A percentile compares a stretch with the other conserved stretches of the same genome.
These are phyloP conservation scores for Xylaria intraflava DNA, from an alignment of 495 filamentous ascomycete species.

Conservation along the genomic window DNA sequence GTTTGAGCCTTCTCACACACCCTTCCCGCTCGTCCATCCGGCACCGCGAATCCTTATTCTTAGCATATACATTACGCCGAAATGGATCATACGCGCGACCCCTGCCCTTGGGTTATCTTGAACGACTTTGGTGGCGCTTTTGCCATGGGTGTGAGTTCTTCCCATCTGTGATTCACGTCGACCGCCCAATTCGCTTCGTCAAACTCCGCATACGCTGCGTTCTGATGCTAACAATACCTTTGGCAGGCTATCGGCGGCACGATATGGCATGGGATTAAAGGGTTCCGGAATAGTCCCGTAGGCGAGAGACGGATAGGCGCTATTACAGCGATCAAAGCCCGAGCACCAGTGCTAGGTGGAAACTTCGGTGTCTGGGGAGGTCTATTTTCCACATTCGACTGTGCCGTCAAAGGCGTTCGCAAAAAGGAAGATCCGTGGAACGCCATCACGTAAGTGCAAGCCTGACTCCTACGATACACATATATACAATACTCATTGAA, in stretches of 20 bases:
- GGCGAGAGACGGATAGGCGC: conserved; percentile 94
- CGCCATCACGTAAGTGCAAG: conserved; percentile 52
- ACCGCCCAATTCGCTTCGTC: background rate
- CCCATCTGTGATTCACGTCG: background rate
- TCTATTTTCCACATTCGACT: conserved; percentile 89
- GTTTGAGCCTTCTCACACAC: background rate
- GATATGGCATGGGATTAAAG: conserved; percentile 98
- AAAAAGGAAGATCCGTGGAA: conserved; percentile 98
- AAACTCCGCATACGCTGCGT: background rate
- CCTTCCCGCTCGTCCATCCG: background rate
- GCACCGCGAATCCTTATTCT: background rate
- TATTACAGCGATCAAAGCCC: conserved; percentile 92
- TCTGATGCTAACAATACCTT: conserved; percentile 1
- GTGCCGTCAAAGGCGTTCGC: conserved; percentile 89
- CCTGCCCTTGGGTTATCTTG: conserved; percentile 92
- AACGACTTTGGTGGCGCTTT: conserved; percentile 98
- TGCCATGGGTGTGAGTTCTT: conserved; percentile 78
- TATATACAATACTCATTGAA: conserved; percentile 32
- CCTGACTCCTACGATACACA: background rate
- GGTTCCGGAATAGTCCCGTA: conserved; percentile 80
- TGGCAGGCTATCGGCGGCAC: conserved; percentile 77
- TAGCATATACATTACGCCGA: conserved; percentile 1
- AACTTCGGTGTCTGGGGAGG: conserved; percentile 99
- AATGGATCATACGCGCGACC: conserved; percentile 81
- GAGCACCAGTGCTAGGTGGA: conserved; percentile 89